A percentile compares a stretch with the other conserved stretches of the same genome.
Conservation (phyloP, 768 basidiomycete species). For the Mycena capillaripes region DNA sequence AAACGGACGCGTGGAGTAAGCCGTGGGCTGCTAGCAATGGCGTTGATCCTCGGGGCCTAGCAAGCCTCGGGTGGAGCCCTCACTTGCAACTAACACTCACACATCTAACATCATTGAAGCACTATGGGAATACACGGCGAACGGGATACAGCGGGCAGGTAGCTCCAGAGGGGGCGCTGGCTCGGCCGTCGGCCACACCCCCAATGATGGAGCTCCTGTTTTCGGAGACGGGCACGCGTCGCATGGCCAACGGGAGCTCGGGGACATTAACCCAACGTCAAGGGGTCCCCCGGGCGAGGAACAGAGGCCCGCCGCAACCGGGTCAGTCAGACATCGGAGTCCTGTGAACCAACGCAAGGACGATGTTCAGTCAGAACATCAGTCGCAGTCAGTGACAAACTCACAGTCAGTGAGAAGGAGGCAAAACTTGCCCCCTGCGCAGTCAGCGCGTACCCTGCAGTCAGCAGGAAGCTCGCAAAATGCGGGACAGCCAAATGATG, state of each 20-base stretch:
- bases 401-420: background rate
- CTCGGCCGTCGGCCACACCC: background rate
- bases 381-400: background rate
- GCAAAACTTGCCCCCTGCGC: background rate
- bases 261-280: background rate
- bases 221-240: background rate
- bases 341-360: background rate
- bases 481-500: background rate
- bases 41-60: background rate
- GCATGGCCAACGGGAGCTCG: background rate
- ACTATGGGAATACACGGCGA: too few species aligned
- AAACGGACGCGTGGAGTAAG: background rate
- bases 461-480: background rate
- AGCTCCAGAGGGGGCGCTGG: background rate
- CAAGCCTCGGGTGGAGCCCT: background rate
- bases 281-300: background rate
- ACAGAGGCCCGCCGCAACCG: background rate
- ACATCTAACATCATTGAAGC: background rate
- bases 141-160: too few species aligned
- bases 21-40: background rate
- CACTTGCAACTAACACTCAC: conserved; percentile 5
- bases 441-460: too few species aligned
- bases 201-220: background rate
- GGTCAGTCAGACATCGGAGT: background rate
- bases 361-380: background rate